phyloP scores from a whole-genome alignment of 108 stramenopile genomes.

The Cylindrotheca closterium region DNA sequence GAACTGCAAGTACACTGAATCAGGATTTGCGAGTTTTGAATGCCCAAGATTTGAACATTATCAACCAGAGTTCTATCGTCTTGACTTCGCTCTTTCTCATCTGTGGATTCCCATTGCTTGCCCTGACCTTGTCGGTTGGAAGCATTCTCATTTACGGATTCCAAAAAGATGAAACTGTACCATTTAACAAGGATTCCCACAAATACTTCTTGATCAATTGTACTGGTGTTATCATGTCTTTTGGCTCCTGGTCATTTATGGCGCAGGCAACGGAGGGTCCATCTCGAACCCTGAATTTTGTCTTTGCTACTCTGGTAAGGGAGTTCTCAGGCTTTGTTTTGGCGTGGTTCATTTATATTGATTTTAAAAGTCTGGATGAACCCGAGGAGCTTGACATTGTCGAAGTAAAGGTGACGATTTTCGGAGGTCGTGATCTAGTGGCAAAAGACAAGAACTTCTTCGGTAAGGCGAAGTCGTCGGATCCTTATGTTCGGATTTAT shows the following conservation, averaged over 20 bases:
- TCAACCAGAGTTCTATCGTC: background rate
- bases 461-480: background rate
- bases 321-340: background rate
- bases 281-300: background rate
- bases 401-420: slow-evolving; percentile 3
- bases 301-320: background rate
- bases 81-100: slow-evolving; percentile 2
- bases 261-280: background rate
- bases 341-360: background rate
- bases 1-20: too few relatives aligned
- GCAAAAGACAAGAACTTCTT: slow-evolving; percentile 15
- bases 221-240: background rate
- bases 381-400: background rate
- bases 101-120: slow-evolving; percentile 4
- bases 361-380: background rate
- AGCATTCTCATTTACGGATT: background rate
- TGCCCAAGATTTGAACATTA: background rate
- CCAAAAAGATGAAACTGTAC: background rate
- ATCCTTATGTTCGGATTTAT: slow-evolving; percentile 13
- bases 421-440: slow-evolving; percentile 15
- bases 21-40: too few relatives aligned
- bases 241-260: background rate
- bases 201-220: background rate
- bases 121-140: background rate
- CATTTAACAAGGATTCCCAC: background rate